phyloP scores from a whole-genome alignment of 2,329 filamentous ascomycete genomes.

The Tolypocladium tropicale region DNA sequence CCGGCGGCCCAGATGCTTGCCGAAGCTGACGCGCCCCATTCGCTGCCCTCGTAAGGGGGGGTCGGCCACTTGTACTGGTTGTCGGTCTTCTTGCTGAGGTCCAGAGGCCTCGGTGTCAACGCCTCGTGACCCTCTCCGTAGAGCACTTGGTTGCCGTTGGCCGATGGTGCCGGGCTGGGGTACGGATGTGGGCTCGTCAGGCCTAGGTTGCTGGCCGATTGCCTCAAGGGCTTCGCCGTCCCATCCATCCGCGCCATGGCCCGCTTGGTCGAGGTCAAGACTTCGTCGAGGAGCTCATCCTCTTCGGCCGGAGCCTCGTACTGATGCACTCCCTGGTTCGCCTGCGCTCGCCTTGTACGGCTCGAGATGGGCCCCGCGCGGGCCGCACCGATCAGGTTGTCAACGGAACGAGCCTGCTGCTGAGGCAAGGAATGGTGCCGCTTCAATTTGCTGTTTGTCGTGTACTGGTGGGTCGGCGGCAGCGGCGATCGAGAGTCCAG shows the following conservation, averaged over 20 bases:
- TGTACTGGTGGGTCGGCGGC: conserved; percentile 43
- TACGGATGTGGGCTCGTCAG: conserved; percentile 43
- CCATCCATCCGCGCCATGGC: conserved; percentile 63
- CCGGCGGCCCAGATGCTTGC: conserved; percentile 72
- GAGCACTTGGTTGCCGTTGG: conserved; percentile 66
- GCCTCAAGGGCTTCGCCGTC: conserved; percentile 36
- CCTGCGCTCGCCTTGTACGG: conserved; percentile 69
- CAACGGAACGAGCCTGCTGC: conserved; percentile 52
- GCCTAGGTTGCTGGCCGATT: conserved; percentile 54
- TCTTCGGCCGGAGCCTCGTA: conserved; percentile 96
- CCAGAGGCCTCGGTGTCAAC: conserved; percentile 59
- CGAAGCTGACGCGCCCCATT: conserved; percentile 78
- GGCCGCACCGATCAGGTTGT: conserved; percentile 49
- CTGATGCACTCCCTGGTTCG: conserved; percentile 62
- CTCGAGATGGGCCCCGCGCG: conserved; percentile 60
- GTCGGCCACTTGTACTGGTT: conserved; percentile 75
- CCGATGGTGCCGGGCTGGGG: conserved; percentile 63
- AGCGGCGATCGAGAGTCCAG: conserved; percentile 35
- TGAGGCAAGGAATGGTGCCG: conserved; percentile 55
- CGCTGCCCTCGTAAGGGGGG: conserved; percentile 85
- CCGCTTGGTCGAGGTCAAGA: conserved; percentile 64
- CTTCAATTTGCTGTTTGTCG: conserved; percentile 43
- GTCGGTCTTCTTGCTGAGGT: conserved; percentile 49
- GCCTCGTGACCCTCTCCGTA: conserved; percentile 58
- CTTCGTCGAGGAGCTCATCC: conserved; percentile 90